These are phyloP conservation scores for Penicillium verrucosum DNA, from an alignment of 2,329 filamentous ascomycete species.

Conservation along the genomic window DNA sequence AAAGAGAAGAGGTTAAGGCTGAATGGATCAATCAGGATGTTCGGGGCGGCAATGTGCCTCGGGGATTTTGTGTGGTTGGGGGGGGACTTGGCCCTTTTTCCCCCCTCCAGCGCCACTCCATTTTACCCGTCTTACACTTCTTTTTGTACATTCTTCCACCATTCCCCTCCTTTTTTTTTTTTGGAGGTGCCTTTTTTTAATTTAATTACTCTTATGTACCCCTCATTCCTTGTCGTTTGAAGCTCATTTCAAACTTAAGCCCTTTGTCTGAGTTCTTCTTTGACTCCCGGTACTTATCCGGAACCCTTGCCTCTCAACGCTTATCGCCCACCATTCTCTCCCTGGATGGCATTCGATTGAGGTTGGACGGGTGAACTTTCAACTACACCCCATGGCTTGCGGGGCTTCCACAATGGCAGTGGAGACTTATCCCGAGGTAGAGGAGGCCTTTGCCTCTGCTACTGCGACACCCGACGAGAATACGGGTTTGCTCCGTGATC, in stretches of 20 bases:
- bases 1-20: constrained; percentile 13
- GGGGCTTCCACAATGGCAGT: constrained; percentile 40
- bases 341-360: constrained; percentile 5
- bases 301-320: neutral
- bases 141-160: neutral
- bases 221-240: neutral
- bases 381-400: constrained; percentile 35
- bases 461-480: constrained; percentile 33
- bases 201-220: neutral
- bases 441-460: constrained; percentile 24
- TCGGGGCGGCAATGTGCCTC: constrained; percentile 19
- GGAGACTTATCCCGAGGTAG: constrained; percentile 33
- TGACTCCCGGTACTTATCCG: neutral
- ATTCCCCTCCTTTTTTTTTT: constrained; percentile 5
- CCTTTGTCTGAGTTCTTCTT: neutral
- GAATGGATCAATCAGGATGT: constrained; percentile 17
- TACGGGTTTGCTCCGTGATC: constrained; percentile 36
- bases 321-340: neutral
- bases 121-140: neutral
- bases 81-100: constrained; percentile 1
- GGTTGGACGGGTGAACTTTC: neutral
- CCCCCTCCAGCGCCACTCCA: neutral
- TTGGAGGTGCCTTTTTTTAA: neutral
- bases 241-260: neutral
- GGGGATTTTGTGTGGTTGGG: constrained; percentile 17